Evolutionary conservation across 768 basidiomycete species (phyloP).

Genomic region (Lentinula raphanica): DNA sequence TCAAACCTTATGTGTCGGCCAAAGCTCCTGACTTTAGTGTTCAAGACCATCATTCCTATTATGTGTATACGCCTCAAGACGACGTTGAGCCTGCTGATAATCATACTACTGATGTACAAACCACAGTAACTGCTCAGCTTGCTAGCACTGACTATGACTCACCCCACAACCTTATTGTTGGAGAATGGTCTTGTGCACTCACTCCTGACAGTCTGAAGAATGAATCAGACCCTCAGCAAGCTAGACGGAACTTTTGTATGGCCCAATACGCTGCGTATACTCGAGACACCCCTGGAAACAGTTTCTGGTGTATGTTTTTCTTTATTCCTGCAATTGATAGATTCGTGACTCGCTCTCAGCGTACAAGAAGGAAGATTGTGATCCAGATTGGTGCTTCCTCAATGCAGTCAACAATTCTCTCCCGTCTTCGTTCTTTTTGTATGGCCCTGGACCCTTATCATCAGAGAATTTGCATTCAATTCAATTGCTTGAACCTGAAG

Average conservation of each 20-base stretch:
- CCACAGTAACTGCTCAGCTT: constrained; percentile 31
- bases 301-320: constrained; percentile 61
- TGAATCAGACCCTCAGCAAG: constrained; percentile 38
- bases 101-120: constrained; percentile 48
- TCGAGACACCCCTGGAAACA: constrained; percentile 55
- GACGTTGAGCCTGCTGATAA: constrained; percentile 42
- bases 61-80: constrained; percentile 59
- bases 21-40: constrained; percentile 55
- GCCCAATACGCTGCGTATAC: constrained; percentile 56
- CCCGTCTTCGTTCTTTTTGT: constrained; percentile 55
- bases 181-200: constrained; percentile 80
- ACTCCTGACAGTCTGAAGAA: constrained; percentile 52
- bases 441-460: constrained; percentile 16
- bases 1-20: constrained; percentile 42
- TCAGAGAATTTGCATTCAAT: neutral
- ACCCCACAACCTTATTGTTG: constrained; percentile 58
- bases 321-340: neutral
- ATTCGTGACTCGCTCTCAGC: constrained; percentile 27
- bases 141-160: constrained; percentile 19
- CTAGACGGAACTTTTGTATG: constrained; percentile 48
- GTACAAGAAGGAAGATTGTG: constrained; percentile 58
- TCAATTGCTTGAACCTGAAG: neutral
- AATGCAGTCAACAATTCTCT: constrained; percentile 51
- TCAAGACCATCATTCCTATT: constrained; percentile 71
- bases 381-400: constrained; percentile 66